phyloP scores from a whole-genome alignment of 148 eudicot genomes.

The Diospyros kaki region DNA sequence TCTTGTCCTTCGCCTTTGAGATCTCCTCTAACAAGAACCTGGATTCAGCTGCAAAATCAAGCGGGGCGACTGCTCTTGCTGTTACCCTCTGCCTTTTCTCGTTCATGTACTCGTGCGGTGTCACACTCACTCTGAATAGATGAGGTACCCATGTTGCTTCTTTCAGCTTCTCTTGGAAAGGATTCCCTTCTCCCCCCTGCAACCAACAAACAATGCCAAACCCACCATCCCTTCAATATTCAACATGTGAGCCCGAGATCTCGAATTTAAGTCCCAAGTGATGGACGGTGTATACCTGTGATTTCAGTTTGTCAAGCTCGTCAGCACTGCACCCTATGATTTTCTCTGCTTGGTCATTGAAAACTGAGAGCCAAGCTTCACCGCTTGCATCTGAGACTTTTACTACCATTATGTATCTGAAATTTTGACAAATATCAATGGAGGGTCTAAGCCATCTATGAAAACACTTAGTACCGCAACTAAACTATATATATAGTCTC shows the following conservation, averaged over 20 bases:
- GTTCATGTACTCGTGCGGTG: slow-evolving; percentile 61
- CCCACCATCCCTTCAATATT: too few relatives aligned
- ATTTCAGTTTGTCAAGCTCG: slow-evolving; percentile 70
- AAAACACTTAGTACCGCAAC: too few relatives aligned
- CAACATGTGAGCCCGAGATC: too few relatives aligned
- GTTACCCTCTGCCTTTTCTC: slow-evolving; percentile 93
- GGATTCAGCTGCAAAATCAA: slow-evolving; percentile 84
- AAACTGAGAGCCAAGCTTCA: slow-evolving; percentile 80
- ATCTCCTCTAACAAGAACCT: slow-evolving; percentile 67
- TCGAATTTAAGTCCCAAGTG: too few relatives aligned
- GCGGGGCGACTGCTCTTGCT: slow-evolving; percentile 51
- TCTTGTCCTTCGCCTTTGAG: slow-evolving; percentile 42
- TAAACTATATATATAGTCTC: neutral
- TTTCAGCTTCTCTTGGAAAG: slow-evolving; percentile 55
- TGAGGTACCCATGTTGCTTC: slow-evolving; percentile 76
- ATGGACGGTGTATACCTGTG: slow-evolving; percentile 37
- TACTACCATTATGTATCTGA: slow-evolving; percentile 68
- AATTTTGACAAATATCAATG: neutral
- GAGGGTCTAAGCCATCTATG: slow-evolving; percentile 2
- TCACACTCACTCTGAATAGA: slow-evolving; percentile 68
- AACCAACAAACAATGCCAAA: too few relatives aligned
- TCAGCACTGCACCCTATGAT: slow-evolving; percentile 88
- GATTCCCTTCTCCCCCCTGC: slow-evolving; percentile 27
- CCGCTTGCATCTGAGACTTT: slow-evolving; percentile 82
- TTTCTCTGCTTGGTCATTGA: slow-evolving; percentile 87